Evolutionary conservation across 2,329 filamentous ascomycete genomes (phyloP).

Genomic region (Penicillium glabrum): DNA sequence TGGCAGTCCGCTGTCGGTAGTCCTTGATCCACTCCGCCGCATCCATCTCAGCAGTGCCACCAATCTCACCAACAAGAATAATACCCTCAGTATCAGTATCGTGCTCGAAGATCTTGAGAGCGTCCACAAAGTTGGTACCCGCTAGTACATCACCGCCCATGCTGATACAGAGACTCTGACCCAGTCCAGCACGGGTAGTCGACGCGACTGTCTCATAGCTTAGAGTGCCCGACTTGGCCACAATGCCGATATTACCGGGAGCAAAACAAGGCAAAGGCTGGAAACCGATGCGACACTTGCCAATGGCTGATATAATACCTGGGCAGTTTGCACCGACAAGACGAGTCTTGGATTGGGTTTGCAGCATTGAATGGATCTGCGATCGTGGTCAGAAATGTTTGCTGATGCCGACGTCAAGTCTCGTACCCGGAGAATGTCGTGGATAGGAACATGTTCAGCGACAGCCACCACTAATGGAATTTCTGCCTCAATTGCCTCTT

Average conservation of each 20-base stretch:
- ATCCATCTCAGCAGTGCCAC: slow-evolving; percentile 67
- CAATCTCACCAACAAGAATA: slow-evolving; percentile 71
- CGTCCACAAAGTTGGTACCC: slow-evolving; percentile 73
- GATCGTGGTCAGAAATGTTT: not conserved
- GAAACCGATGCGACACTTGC: slow-evolving; percentile 71
- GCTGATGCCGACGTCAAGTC: not conserved
- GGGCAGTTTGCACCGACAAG: slow-evolving; percentile 80
- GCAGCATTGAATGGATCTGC: slow-evolving; percentile 67
- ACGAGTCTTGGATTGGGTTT: slow-evolving; percentile 69
- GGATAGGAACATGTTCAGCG: slow-evolving; percentile 75
- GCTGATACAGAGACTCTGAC: slow-evolving; percentile 74
- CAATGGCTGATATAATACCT: slow-evolving; percentile 73
- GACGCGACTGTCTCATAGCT: slow-evolving; percentile 79
- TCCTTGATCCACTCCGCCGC: slow-evolving; percentile 72
- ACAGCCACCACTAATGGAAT: slow-evolving; percentile 76
- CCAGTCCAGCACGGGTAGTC: slow-evolving; percentile 70
- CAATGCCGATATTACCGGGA: slow-evolving; percentile 69
- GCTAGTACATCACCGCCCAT: slow-evolving; percentile 75
- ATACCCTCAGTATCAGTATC: slow-evolving; percentile 71
- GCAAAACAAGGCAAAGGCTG: slow-evolving; percentile 73
- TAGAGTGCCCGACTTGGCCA: slow-evolving; percentile 77
- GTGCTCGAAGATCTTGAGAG: slow-evolving; percentile 63
- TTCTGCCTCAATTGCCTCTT: slow-evolving; percentile 77
- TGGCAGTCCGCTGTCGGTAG: slow-evolving; percentile 57
- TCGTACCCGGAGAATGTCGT: slow-evolving; percentile 70